A percentile compares a stretch with the other conserved stretches of the same genome.
Conservation (phyloP, 1,139 yeast genomes). For the Blastobotrys persicus region DNA sequence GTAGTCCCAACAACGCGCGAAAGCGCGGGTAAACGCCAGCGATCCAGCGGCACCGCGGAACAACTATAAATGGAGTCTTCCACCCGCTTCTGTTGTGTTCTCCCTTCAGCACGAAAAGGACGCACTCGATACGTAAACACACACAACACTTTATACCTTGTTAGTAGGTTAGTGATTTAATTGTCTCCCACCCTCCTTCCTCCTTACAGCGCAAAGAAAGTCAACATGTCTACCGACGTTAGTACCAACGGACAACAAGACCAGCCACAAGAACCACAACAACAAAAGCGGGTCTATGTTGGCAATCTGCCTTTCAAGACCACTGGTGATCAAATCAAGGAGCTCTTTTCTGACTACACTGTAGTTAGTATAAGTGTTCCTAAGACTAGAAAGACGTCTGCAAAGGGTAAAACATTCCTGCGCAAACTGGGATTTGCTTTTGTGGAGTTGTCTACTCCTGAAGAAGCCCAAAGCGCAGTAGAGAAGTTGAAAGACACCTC, state of each 20-base stretch:
- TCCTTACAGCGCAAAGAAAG: neutral
- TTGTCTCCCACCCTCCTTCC: neutral
- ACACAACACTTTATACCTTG: neutral
- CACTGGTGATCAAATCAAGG: slow-evolving; percentile 28
- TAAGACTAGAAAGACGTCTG: slow-evolving; percentile 16
- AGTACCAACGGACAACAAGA: neutral
- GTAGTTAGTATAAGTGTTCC: slow-evolving; percentile 22
- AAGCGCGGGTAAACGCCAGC: neutral
- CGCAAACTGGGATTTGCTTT: slow-evolving; percentile 62
- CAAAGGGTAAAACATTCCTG: slow-evolving; percentile 21
- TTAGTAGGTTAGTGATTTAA: neutral
- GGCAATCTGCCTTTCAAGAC: slow-evolving; percentile 37
- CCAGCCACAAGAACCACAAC: slow-evolving; percentile 14
- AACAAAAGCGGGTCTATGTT: slow-evolving; percentile 29
- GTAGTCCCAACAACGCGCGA: neutral
- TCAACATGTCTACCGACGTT: slow-evolving; percentile 9
- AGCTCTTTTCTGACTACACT: slow-evolving; percentile 22
- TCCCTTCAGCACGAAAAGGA: neutral
- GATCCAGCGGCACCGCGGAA: neutral
- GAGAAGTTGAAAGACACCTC: slow-evolving; percentile 47
- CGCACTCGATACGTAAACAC: neutral
- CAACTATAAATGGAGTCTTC: neutral
- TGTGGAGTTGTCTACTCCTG: slow-evolving; percentile 54
- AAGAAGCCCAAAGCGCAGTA: slow-evolving; percentile 50
- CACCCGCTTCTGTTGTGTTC: neutral